Evolutionary conservation across 305 asterid species (phyloP), one percentile per base, ranked within the genome.

Genomic region (Fraxinus baroniana): DNA sequence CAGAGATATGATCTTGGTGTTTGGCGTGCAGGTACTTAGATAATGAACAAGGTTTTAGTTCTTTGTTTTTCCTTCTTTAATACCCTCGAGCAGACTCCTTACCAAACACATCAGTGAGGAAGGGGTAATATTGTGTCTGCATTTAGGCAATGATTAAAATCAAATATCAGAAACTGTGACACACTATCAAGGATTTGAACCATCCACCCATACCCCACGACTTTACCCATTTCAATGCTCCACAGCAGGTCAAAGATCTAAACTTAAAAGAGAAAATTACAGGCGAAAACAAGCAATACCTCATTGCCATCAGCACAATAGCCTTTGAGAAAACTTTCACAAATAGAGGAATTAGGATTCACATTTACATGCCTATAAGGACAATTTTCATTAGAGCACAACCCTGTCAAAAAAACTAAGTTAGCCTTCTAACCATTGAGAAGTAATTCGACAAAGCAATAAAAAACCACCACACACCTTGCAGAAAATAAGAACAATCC

Each of bases 231-330:
- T 62, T 22, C 72, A 62, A 62, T 22, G 17, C 72, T 20, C 72
- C 30, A 84, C 83, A 76, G 55, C 73, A 5, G 62, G 36, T 30
- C 24, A 82, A 30, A n/a, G 70, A 46, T 57, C 76, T 32, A 57
- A 77, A 78, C 35, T 32, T 70, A 24, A 24, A 68, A 37, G 64
- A 74, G n/a, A 78, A 64, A 0, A 55, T 74, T 20, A 78, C 64
- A 80, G 87, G 68, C 85, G 46, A 79, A 76, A 83, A 85, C 85
- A 84, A 85, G 76, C 68, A 84, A 78, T 93, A 94, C 98, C 99
- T 96, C 97, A 85, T 96, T 92, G 80, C 99, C 99, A 83, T 88
- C 94, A 79, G 95, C 95, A 84, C 98, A 96, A 89, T 92, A 92
- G 80, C 98, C 99, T 90, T 93, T 90, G 85, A 92, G 97, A 82